These are phyloP conservation scores for Leptographium lundbergii DNA, from an alignment of 2,329 filamentous ascomycete species.

Conservation along the genomic window DNA sequence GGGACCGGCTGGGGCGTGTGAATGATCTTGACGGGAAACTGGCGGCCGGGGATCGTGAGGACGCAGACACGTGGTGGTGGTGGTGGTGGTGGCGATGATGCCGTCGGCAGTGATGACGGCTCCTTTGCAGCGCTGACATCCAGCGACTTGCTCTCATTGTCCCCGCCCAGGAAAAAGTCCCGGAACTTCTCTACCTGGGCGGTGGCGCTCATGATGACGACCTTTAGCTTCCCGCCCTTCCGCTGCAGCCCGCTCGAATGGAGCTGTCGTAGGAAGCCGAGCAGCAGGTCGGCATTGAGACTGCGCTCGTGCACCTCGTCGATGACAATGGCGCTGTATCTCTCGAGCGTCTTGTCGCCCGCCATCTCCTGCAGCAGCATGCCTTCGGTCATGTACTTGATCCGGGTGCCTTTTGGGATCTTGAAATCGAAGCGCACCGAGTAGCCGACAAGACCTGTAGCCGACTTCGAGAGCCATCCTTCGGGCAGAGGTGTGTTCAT, in stretches of 20 bases:
- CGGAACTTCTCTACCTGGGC: conserved; percentile 72
- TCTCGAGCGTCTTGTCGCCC: conserved; percentile 64
- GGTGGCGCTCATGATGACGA: conserved; percentile 95
- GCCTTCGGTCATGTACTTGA: conserved; percentile 94
- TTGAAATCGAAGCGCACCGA: conserved; percentile 89
- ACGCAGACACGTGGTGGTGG: conserved; percentile 21
- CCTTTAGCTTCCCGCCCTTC: conserved; percentile 65
- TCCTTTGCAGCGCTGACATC: background rate
- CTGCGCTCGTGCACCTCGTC: conserved; percentile 97
- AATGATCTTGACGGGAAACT: conserved; percentile 68
- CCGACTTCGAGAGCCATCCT: background rate
- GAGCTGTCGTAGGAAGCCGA: conserved; percentile 78
- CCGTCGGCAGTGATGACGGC: background rate
- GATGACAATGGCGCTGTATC: conserved; percentile 83
- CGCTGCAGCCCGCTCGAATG: conserved; percentile 19
- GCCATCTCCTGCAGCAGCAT: conserved; percentile 93
- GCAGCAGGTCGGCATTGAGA: conserved; percentile 80
- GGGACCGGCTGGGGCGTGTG: conserved; percentile 64
- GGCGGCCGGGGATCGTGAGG: conserved; percentile 68
- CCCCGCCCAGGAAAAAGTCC: conserved; percentile 50
- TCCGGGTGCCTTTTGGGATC: conserved; percentile 64
- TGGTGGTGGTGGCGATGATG: background rate
- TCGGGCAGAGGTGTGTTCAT: conserved; percentile 39
- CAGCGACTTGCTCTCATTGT: too few relatives aligned
- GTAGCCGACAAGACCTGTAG: conserved; percentile 61